phyloP scores from a whole-genome alignment of 352 stramenopile genomes.

The Phytophthora quininea region DNA sequence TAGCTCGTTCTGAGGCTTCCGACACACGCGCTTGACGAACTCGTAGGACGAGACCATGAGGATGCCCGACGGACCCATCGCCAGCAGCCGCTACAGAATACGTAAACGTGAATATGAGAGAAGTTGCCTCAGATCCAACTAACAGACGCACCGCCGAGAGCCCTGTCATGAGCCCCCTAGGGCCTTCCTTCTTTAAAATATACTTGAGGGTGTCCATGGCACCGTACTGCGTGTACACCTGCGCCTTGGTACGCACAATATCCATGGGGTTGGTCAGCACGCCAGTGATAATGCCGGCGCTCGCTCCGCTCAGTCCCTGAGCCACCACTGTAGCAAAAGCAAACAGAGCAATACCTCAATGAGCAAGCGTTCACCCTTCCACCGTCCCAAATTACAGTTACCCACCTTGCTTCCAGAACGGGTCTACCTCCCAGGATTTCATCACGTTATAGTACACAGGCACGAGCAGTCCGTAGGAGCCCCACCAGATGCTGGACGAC shows the following conservation, averaged over 20 bases:
- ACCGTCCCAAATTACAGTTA: not conserved
- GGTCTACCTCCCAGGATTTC: slow-evolving; percentile 58
- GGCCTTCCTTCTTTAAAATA: slow-evolving; percentile 78
- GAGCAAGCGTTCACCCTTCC: not conserved
- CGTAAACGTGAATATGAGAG: too few relatives aligned
- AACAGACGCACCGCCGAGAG: slow-evolving; percentile 67
- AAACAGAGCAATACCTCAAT: not conserved
- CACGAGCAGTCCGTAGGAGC: slow-evolving; percentile 83
- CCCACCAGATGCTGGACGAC: slow-evolving; percentile 89
- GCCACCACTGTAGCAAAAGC: slow-evolving; percentile 54
- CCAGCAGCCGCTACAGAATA: slow-evolving; percentile 63
- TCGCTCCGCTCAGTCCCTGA: slow-evolving; percentile 78
- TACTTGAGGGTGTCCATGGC: slow-evolving; percentile 85
- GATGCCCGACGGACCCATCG: slow-evolving; percentile 84
- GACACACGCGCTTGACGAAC: slow-evolving; percentile 88
- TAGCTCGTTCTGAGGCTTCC: slow-evolving; percentile 46
- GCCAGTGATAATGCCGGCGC: slow-evolving; percentile 78
- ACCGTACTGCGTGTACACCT: slow-evolving; percentile 87
- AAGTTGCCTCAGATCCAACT: too few relatives aligned
- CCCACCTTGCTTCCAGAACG: slow-evolving; percentile 85
- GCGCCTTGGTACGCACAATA: slow-evolving; percentile 85
- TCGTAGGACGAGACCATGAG: slow-evolving; percentile 90
- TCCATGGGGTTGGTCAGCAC: slow-evolving; percentile 90
- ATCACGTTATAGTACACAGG: slow-evolving; percentile 74
- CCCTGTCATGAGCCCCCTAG: slow-evolving; percentile 80